Percentiles rank a stretch among this genome's conserved stretches.
phyloP scores from a whole-genome alignment of 1,139 yeast genomes.

The Lodderomyces metapsilosis region DNA sequence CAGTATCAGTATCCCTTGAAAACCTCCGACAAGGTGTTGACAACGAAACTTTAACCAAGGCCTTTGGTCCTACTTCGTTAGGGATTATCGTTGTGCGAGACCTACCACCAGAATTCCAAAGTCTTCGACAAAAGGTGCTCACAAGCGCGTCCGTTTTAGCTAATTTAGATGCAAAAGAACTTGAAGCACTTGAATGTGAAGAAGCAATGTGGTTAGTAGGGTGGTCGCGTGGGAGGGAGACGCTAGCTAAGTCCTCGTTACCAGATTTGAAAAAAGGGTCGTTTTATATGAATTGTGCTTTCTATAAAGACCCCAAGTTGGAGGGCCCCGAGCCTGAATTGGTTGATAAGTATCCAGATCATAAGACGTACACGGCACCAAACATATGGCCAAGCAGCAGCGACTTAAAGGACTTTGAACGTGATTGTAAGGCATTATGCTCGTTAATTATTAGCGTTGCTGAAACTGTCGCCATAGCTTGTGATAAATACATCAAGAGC shows the following conservation, averaged over 20 bases:
- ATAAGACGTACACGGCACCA: constrained; percentile 46
- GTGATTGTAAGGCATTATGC: constrained; percentile 38
- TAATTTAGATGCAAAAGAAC: constrained; percentile 31
- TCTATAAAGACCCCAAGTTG: constrained; percentile 39
- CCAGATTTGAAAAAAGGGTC: constrained; percentile 61
- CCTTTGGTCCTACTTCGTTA: constrained; percentile 59
- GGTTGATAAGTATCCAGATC: constrained; percentile 28
- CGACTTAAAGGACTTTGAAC: constrained; percentile 27
- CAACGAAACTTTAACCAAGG: constrained; percentile 33
- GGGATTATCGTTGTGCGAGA: constrained; percentile 51
- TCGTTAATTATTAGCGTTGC: constrained; percentile 52
- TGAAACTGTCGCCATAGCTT: constrained; percentile 48
- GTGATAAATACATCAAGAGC: constrained; percentile 45
- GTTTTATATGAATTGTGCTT: constrained; percentile 59
- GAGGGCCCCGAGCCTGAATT: constrained; percentile 47
- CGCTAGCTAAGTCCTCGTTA: constrained; percentile 32
- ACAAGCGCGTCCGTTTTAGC: constrained; percentile 47
- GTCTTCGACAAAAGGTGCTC: constrained; percentile 44
- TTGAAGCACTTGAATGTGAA: constrained; percentile 43
- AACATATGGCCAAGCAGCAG: constrained; percentile 53
- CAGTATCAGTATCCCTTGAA: constrained; percentile 33
- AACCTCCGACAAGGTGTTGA: constrained; percentile 34
- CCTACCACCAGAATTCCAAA: constrained; percentile 38
- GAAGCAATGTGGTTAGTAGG: constrained; percentile 56
- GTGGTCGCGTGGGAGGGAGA: constrained; percentile 67